A percentile compares a stretch with the other conserved stretches of the same genome.
Conservation (phyloP, 495 filamentous ascomycete species). For the Penicillium nucicola region DNA sequence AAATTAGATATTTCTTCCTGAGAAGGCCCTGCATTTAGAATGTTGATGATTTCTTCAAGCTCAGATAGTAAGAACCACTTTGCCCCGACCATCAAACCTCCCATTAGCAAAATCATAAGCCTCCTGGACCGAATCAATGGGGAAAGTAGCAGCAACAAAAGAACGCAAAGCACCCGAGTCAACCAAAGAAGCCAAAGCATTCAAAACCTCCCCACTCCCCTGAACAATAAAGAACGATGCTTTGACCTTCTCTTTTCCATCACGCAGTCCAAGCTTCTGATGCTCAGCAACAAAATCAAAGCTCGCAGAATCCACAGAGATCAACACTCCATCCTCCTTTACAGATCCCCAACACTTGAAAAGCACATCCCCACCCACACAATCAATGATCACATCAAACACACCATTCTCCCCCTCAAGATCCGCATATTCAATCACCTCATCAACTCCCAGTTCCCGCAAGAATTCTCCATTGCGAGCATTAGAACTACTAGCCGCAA, state of each 20-base stretch:
- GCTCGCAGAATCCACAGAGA: constrained; percentile 33
- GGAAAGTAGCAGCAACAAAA: constrained; percentile 26
- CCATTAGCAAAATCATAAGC: constrained; percentile 33
- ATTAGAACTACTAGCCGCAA: constrained; percentile 26
- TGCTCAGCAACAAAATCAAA: constrained; percentile 36
- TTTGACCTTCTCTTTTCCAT: constrained; percentile 14
- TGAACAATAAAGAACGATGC: constrained; percentile 34
- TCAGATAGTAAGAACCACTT: constrained; percentile 25
- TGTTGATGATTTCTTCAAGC: too few species aligned
- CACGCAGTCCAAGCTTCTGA: constrained; percentile 14
- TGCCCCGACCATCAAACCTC: constrained; percentile 21
- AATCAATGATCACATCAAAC: constrained; percentile 36
- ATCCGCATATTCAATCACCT: constrained; percentile 26
- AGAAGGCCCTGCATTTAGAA: too few species aligned
- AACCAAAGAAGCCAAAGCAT: constrained; percentile 15
- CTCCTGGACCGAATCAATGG: constrained; percentile 19
- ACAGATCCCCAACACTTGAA: constrained; percentile 24
- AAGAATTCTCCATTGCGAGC: constrained; percentile 30
- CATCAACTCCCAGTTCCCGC: constrained; percentile 21
- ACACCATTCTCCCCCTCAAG: constrained; percentile 1
- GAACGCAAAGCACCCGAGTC: constrained; percentile 15
- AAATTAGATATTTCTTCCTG: too few species aligned
- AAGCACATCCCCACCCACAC: constrained; percentile 29
- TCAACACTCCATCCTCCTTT: constrained; percentile 16
- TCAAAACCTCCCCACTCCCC: constrained; percentile 14